Evolutionary conservation across 2,329 filamentous ascomycete species (phyloP).

Genomic region (Fusarium sp.): DNA sequence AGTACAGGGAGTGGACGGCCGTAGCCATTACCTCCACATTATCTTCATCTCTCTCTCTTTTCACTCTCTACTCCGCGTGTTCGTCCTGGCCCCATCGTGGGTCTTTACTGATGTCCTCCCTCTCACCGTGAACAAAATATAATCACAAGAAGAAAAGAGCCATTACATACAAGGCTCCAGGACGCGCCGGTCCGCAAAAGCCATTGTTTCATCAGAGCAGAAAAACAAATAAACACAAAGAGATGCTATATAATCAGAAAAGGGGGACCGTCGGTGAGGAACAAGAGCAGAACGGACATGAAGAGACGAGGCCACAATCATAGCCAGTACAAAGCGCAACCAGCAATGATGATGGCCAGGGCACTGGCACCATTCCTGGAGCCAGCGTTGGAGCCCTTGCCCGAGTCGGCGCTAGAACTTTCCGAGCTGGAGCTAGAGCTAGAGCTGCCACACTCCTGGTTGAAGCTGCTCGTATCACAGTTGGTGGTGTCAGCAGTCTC

Average conservation of each 20-base stretch:
- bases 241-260: conserved; percentile 34
- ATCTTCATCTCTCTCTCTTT: conserved; percentile 1
- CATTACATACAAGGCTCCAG: conserved; percentile 37
- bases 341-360: conserved; percentile 51
- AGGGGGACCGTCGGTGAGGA: conserved; percentile 8
- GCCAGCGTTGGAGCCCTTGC: conserved; percentile 46
- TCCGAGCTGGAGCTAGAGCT: conserved; percentile 27
- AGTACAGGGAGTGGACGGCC: conserved; percentile 34
- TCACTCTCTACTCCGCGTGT: conserved; percentile 12
- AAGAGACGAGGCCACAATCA: conserved; percentile 29
- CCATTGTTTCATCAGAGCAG: conserved; percentile 31
- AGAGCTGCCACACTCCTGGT: conserved; percentile 50
- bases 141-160: conserved; percentile 32
- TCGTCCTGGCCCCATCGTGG: conserved; percentile 17
- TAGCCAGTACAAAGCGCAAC: conserved; percentile 48
- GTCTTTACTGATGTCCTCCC: conserved; percentile 28
- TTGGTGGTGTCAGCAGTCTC: conserved; percentile 39
- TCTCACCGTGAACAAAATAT: conserved; percentile 31
- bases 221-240: conserved; percentile 19
- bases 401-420: conserved; percentile 46
- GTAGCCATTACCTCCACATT: conserved; percentile 34
- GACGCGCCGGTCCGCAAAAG: conserved; percentile 30
- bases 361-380: conserved; percentile 48
- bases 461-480: conserved; percentile 53
- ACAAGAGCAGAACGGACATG: conserved; percentile 7